Percentiles rank a stretch among this genome's conserved stretches.
phyloP scores from a whole-genome alignment of 1,139 yeast species.

The Geotrichum aggregatum region DNA sequence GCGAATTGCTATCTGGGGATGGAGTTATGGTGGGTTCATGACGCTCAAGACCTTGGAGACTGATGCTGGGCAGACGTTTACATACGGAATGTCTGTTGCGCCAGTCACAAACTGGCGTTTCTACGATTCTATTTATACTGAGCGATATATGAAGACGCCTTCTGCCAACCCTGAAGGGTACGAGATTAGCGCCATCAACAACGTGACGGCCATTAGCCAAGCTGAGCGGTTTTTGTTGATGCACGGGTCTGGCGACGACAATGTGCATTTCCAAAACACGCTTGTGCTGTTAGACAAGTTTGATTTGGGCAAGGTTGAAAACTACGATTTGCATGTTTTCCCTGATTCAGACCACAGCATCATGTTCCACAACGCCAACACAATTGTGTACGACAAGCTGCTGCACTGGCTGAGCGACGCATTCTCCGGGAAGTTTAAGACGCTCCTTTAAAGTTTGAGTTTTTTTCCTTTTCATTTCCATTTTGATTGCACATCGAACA shows the following conservation, averaged over 20 bases:
- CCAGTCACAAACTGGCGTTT: conserved; percentile 82
- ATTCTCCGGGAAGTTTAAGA: conserved; percentile 51
- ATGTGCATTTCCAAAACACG: conserved; percentile 89
- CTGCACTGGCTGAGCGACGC: conserved; percentile 69
- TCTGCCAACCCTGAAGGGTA: conserved; percentile 53
- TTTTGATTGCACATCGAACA: no score
- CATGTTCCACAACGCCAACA: conserved; percentile 70
- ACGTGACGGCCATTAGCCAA: conserved; percentile 48
- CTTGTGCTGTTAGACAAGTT: conserved; percentile 68
- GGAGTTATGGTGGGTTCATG: conserved; percentile 85
- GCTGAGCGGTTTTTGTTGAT: conserved; percentile 70
- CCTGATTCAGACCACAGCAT: conserved; percentile 94
- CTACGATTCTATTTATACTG: conserved; percentile 83
- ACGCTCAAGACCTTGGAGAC: conserved; percentile 71
- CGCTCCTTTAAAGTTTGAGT: background rate
- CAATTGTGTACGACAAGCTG: conserved; percentile 70
- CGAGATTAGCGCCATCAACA: conserved; percentile 42
- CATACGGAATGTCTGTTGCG: conserved; percentile 82
- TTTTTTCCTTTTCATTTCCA: background rate
- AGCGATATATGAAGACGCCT: conserved; percentile 80
- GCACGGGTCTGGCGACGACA: conserved; percentile 98
- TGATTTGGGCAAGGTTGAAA: conserved; percentile 59
- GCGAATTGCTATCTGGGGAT: conserved; percentile 90
- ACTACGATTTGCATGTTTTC: conserved; percentile 84
- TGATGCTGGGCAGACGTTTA: conserved; percentile 63